A percentile compares a stretch with the other conserved stretches of the same genome.
Conservation (phyloP, 2,329 filamentous ascomycete species). For the Colletotrichum neosansevieriae region DNA sequence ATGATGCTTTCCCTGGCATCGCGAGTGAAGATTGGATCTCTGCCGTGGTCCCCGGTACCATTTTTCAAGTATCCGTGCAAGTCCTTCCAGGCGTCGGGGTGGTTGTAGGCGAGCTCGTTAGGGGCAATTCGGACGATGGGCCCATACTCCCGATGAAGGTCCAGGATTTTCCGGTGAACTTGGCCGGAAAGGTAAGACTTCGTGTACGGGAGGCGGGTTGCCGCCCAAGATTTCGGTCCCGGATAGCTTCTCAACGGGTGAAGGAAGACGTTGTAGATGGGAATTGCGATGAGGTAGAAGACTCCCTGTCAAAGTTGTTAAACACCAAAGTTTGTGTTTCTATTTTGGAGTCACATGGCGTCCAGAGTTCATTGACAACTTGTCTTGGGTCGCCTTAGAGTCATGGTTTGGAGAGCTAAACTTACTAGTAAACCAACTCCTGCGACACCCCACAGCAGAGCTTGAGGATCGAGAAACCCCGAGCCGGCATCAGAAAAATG, state of each 20-base stretch:
- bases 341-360: too few species aligned
- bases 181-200: not conserved
- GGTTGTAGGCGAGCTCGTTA: conserved; percentile 59
- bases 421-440: not conserved
- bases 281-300: not conserved
- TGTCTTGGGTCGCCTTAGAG: too few species aligned
- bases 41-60: conserved; percentile 12
- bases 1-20: conserved; percentile 28
- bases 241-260: conserved; percentile 28
- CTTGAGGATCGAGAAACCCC: not conserved
- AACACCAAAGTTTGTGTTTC: not conserved
- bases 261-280: conserved; percentile 24
- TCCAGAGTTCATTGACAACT: not conserved
- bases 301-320: not conserved
- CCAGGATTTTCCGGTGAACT: conserved; percentile 44
- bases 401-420: not conserved
- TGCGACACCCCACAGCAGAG: not conserved
- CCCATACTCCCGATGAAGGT: conserved; percentile 56
- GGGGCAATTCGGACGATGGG: conserved; percentile 60
- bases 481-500: not conserved
- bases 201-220: conserved; percentile 16
- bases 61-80: conserved; percentile 50
- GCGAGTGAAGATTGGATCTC: not conserved
- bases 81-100: conserved; percentile 52
- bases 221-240: conserved; percentile 34